Evolutionary conservation across 169 alveolate genomes (phyloP).

Genomic region (Eimeria falciformis): DNA sequence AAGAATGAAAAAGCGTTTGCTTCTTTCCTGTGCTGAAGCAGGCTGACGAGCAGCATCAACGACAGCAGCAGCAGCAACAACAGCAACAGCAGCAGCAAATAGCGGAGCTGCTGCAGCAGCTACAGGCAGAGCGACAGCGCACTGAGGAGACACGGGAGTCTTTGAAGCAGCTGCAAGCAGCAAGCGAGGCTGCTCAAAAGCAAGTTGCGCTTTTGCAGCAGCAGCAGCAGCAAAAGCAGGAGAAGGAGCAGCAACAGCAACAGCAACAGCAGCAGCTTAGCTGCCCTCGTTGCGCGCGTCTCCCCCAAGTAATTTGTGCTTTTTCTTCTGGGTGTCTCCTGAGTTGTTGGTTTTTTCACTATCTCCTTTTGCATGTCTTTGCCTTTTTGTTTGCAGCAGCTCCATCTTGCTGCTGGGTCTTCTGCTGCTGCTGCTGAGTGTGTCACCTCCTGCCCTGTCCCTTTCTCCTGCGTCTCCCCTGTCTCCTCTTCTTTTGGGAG

Average conservation of each 20-base stretch:
- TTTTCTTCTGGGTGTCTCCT: background rate
- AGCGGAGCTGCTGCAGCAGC: background rate
- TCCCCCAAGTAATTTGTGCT: background rate
- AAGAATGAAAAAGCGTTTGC: too few relatives aligned
- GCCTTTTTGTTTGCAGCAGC: background rate
- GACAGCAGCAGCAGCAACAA: background rate
- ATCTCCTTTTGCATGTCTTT: too few relatives aligned
- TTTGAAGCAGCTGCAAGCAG: constrained; percentile 12
- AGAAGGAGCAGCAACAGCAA: constrained; percentile 3
- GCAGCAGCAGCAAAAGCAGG: constrained; percentile 43
- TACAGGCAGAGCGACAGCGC: constrained; percentile 28
- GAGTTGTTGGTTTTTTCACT: too few relatives aligned
- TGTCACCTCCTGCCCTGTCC: background rate
- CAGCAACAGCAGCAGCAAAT: constrained; percentile 9
- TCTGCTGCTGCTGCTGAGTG: constrained; percentile 17
- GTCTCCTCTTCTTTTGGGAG: too few relatives aligned
- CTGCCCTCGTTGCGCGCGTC: background rate
- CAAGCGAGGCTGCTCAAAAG: constrained; percentile 47
- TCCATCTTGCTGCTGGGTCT: background rate
- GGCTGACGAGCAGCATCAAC: constrained; percentile 33
- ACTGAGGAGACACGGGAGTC: constrained; percentile 1
- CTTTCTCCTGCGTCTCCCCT: too few relatives aligned
- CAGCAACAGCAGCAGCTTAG: constrained; percentile 35
- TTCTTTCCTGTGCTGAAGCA: constrained; percentile 1
- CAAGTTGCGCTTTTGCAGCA: constrained; percentile 18